These are phyloP conservation scores for Aspergillus niger DNA, from an alignment of 2,329 filamentous ascomycete genomes.

Conservation along the genomic window DNA sequence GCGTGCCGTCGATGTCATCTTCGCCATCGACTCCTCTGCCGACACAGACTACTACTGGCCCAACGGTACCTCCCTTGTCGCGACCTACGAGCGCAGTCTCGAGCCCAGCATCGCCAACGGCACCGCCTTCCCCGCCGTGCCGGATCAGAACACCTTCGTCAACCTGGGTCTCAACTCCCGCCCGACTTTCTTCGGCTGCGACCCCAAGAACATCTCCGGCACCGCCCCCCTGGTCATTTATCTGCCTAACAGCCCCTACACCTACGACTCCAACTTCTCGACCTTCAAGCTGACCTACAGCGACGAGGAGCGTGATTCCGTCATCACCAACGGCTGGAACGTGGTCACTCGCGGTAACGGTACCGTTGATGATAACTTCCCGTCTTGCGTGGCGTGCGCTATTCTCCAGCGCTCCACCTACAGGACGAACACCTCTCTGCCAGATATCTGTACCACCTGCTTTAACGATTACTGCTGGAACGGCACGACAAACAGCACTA, in stretches of 20 bases:
- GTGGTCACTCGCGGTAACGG: constrained; percentile 80
- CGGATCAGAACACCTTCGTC: constrained; percentile 74
- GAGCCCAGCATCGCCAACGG: constrained; percentile 63
- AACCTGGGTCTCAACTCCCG: constrained; percentile 73
- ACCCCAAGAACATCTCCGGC: constrained; percentile 63
- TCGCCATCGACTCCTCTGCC: constrained; percentile 76
- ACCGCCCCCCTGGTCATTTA: constrained; percentile 70
- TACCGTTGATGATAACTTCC: constrained; percentile 73
- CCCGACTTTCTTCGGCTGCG: constrained; percentile 80
- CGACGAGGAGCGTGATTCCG: constrained; percentile 67
- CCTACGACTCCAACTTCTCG: constrained; percentile 72
- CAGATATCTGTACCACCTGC: constrained; percentile 72
- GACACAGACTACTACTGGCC: constrained; percentile 72
- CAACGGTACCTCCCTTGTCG: constrained; percentile 73
- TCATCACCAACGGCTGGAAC: constrained; percentile 85
- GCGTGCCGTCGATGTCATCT: constrained; percentile 76
- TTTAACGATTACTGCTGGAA: constrained; percentile 91
- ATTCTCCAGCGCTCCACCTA: constrained; percentile 75
- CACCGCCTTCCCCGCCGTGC: constrained; percentile 71
- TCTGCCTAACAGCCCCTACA: constrained; percentile 81
- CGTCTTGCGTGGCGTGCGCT: constrained; percentile 83
- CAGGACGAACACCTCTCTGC: constrained; percentile 68
- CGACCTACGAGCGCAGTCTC: constrained; percentile 69
- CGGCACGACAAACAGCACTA: constrained; percentile 59
- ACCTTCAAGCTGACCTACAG: constrained; percentile 72